These are phyloP conservation scores for Areca catechu DNA, from an alignment of 176 grass and related monocot species.

Conservation along the genomic window DNA sequence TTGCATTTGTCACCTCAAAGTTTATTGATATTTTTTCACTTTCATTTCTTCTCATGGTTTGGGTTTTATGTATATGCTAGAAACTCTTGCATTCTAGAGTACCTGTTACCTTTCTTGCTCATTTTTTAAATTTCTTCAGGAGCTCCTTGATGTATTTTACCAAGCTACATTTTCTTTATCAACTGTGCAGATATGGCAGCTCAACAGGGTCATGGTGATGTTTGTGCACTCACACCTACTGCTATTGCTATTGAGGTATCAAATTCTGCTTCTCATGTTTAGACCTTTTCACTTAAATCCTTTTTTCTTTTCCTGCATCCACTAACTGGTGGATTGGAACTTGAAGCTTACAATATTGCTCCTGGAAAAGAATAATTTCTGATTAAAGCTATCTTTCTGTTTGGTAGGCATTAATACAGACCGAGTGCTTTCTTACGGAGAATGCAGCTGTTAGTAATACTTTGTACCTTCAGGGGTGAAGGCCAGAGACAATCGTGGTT, in stretches of 20 bases:
- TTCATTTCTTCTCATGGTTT: too few relatives aligned
- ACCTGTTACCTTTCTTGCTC: too few relatives aligned
- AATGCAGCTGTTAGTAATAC: conserved; percentile 48
- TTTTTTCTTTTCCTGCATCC: background rate
- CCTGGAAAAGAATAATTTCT: background rate
- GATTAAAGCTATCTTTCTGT: background rate
- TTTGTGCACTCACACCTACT: conserved; percentile 57
- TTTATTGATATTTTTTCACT: too few relatives aligned
- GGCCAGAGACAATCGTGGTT: too few relatives aligned
- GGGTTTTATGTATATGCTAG: too few relatives aligned
- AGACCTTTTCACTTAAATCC: background rate
- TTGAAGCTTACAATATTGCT: background rate
- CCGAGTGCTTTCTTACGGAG: conserved; percentile 56
- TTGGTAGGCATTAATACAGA: conserved; percentile 62
- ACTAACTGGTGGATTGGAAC: background rate
- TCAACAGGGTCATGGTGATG: conserved; percentile 70
- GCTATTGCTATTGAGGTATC: conserved; percentile 81
- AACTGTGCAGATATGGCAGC: conserved; percentile 62
- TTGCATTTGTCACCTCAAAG: too few relatives aligned
- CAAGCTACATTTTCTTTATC: background rate
- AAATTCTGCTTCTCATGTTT: background rate
- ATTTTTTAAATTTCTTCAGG: too few relatives aligned
- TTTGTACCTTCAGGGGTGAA: too few relatives aligned
- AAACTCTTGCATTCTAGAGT: too few relatives aligned
- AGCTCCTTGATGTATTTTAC: too few relatives aligned